Evolutionary conservation across 1,284 basidiomycete species (phyloP).

Genomic region (Ceratobasidium sp.): DNA sequence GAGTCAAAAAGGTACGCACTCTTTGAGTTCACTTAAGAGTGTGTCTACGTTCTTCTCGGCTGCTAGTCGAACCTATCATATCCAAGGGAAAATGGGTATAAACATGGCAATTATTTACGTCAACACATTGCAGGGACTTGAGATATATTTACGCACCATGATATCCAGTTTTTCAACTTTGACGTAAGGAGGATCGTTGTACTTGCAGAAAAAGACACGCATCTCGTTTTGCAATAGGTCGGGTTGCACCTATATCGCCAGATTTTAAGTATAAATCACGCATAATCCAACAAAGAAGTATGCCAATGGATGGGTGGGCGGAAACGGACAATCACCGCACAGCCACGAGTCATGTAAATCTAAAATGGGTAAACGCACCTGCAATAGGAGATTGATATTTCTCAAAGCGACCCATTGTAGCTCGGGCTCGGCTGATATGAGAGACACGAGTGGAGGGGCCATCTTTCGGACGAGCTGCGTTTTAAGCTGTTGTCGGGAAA

Average conservation of each 20-base stretch:
- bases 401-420: constrained; percentile 97
- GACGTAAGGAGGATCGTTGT: constrained; percentile 98
- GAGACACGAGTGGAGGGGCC: constrained; percentile 90
- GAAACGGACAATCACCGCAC: too few species aligned
- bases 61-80: constrained; percentile 71
- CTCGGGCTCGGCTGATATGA: constrained; percentile 70
- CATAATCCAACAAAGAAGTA: neutral
- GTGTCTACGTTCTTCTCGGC: constrained; percentile 94
- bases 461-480: constrained; percentile 94
- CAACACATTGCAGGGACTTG: too few species aligned
- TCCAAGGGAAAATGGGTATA: neutral
- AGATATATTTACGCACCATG: constrained; percentile 80
- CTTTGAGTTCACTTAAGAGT: constrained; percentile 94
- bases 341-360: too few species aligned
- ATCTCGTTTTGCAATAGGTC: constrained; percentile 95
- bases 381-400: constrained; percentile 96
- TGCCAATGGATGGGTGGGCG: neutral
- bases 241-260: constrained; percentile 60
- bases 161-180: constrained; percentile 99
- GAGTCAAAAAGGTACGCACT: constrained; percentile 66
- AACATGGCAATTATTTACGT: too few species aligned
- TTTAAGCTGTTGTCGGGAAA: constrained; percentile 86
- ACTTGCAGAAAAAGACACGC: constrained; percentile 99
- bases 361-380: constrained; percentile 67
- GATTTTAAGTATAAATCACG: neutral